Conservation (phyloP, 2,329 filamentous ascomycete genomes). For the Hypoxylon sp. region DNA sequence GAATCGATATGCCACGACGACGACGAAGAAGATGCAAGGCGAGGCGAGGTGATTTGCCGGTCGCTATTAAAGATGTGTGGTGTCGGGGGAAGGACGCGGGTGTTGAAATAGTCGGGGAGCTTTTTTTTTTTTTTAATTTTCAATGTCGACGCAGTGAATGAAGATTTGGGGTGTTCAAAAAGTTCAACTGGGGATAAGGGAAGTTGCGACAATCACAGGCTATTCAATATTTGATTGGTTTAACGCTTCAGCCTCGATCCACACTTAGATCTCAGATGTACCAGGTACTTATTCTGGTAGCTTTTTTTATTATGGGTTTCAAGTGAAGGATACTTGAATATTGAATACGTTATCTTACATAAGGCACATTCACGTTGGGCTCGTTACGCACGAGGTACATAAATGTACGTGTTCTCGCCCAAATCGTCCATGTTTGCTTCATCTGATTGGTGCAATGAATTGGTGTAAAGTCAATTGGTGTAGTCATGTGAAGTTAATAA, state of each 20-base stretch:
- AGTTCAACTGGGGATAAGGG: slow-evolving; percentile 25
- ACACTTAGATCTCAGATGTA: slow-evolving; percentile 15
- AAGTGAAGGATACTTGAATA: too few relatives aligned
- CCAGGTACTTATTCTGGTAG: too few relatives aligned
- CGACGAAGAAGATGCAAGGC: slow-evolving; percentile 3
- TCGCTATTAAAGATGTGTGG: slow-evolving; percentile 14
- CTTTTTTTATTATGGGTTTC: too few relatives aligned
- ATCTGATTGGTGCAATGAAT: too few relatives aligned
- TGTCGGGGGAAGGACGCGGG: not conserved
- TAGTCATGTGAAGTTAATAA: too few relatives aligned
- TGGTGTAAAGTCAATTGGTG: too few relatives aligned
- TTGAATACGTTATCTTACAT: too few relatives aligned
- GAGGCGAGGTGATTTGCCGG: slow-evolving; percentile 8
- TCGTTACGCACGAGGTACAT: too few relatives aligned
- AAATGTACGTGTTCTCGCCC: too few relatives aligned
- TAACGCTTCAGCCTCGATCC: slow-evolving; percentile 24
- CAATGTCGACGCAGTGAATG: slow-evolving; percentile 17
- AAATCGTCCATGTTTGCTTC: too few relatives aligned
- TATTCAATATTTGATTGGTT: slow-evolving; percentile 14
- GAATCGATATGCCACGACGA: slow-evolving; percentile 22
- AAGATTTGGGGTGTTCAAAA: slow-evolving; percentile 31
- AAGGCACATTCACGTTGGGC: too few relatives aligned
- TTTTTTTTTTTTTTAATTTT: slow-evolving; percentile 32
- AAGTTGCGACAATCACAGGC: slow-evolving; percentile 31
- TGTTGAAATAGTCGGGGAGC: too few relatives aligned